A percentile compares a stretch with the other conserved stretches of the same genome.
These are phyloP conservation scores for Stagonosporopsis cucurbitacearum DNA, from an alignment of 2,329 filamentous ascomycete species.

Conservation along the genomic window DNA sequence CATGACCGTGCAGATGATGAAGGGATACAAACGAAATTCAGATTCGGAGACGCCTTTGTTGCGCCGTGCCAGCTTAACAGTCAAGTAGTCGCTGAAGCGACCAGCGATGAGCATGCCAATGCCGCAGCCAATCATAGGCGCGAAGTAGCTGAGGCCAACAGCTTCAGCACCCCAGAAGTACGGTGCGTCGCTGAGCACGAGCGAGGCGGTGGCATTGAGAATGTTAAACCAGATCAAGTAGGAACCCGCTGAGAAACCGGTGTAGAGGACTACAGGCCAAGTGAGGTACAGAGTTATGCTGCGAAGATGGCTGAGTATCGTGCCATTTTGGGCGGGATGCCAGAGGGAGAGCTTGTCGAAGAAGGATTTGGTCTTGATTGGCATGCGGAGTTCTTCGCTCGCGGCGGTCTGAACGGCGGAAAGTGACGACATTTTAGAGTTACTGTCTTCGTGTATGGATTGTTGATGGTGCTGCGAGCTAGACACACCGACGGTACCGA, in stretches of 20 bases:
- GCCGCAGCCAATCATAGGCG: conserved; percentile 31
- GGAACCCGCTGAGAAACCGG: conserved; percentile 36
- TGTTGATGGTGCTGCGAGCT: background rate
- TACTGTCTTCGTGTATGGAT: background rate
- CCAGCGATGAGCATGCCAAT: conserved; percentile 29
- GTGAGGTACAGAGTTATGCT: conserved; percentile 38
- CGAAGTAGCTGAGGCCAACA: conserved; percentile 31
- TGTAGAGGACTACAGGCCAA: conserved; percentile 45
- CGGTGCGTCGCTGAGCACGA: conserved; percentile 30
- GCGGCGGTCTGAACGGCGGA: conserved; percentile 22
- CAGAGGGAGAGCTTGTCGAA: conserved; percentile 31
- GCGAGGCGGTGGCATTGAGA: conserved; percentile 37
- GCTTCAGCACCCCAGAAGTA: conserved; percentile 34
- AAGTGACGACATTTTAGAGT: conserved; percentile 17
- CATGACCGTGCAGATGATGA: conserved; percentile 49
- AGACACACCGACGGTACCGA: conserved; percentile 12
- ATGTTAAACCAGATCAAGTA: conserved; percentile 41
- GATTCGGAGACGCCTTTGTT: conserved; percentile 51
- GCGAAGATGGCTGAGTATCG: conserved; percentile 28
- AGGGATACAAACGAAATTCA: conserved; percentile 52
- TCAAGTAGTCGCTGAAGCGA: conserved; percentile 34
- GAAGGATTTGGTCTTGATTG: conserved; percentile 23
- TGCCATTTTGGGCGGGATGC: conserved; percentile 26
- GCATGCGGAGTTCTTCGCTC: conserved; percentile 13
- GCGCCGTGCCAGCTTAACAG: conserved; percentile 41